phyloP scores from a whole-genome alignment of 2,329 filamentous ascomycete species.

The Xylaria polymorpha region DNA sequence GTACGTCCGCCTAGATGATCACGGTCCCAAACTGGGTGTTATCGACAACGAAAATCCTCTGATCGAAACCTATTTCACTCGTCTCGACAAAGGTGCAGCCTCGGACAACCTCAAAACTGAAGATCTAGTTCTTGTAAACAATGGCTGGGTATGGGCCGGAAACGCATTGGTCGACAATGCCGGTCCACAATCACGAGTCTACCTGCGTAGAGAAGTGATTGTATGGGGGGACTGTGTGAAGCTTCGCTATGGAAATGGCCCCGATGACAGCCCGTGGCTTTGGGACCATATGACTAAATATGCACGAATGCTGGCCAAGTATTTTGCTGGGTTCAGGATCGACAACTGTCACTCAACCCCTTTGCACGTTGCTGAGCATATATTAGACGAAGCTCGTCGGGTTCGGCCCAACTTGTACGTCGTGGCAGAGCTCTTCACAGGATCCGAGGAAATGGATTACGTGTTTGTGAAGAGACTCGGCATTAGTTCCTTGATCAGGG shows the following conservation, averaged over 20 bases:
- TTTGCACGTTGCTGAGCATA: slow-evolving; percentile 91
- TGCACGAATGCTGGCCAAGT: slow-evolving; percentile 89
- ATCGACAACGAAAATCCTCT: slow-evolving; percentile 82
- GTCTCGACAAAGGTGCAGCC: slow-evolving; percentile 80
- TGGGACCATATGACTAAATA: slow-evolving; percentile 98
- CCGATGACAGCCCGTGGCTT: slow-evolving; percentile 88
- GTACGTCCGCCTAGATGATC: slow-evolving; percentile 90
- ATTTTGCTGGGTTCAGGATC: slow-evolving; percentile 94
- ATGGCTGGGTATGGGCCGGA: slow-evolving; percentile 98
- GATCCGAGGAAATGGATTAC: slow-evolving; percentile 95
- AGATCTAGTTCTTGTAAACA: slow-evolving; percentile 88
- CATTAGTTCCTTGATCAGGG: slow-evolving; percentile 89
- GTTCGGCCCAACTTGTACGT: slow-evolving; percentile 90
- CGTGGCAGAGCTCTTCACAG: slow-evolving; percentile 94
- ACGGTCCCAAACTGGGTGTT: slow-evolving; percentile 86
- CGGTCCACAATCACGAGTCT: slow-evolving; percentile 88
- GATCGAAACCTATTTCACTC: slow-evolving; percentile 95
- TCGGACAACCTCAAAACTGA: slow-evolving; percentile 81
- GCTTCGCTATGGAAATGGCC: slow-evolving; percentile 84
- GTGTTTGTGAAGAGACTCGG: slow-evolving; percentile 94
- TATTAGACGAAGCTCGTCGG: slow-evolving; percentile 90
- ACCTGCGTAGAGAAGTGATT: slow-evolving; percentile 94
- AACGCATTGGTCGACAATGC: slow-evolving; percentile 95
- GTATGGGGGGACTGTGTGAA: slow-evolving; percentile 99
- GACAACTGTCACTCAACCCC: slow-evolving; percentile 99